phyloP scores from a whole-genome alignment of 1,139 yeast species.

The Yamadazyma songkhlaensis region DNA sequence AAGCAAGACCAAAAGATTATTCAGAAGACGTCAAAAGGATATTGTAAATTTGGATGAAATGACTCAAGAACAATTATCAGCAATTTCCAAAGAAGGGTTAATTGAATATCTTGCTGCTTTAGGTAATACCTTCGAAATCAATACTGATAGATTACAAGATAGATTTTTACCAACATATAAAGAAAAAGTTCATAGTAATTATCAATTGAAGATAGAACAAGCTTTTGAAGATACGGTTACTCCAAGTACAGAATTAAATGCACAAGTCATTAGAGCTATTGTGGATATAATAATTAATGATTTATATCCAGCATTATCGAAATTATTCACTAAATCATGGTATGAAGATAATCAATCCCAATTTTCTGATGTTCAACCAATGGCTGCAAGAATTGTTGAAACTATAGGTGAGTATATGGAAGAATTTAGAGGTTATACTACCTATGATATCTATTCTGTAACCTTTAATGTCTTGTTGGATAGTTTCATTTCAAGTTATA shows the following conservation, averaged over 20 bases:
- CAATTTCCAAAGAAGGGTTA: conserved; percentile 72
- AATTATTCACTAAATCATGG: conserved; percentile 42
- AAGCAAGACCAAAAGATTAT: conserved; percentile 43
- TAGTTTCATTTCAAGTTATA: conserved; percentile 42
- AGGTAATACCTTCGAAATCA: conserved; percentile 81
- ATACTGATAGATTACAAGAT: conserved; percentile 78
- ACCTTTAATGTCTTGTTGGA: conserved; percentile 44
- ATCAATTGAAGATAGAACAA: conserved; percentile 53
- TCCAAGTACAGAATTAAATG: conserved; percentile 77
- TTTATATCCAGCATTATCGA: conserved; percentile 43
- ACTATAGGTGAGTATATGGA: conserved; percentile 73
- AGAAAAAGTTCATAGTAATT: conserved; percentile 63
- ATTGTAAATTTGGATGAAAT: conserved; percentile 36
- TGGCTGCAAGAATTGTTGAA: conserved; percentile 60
- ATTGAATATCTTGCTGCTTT: conserved; percentile 80
- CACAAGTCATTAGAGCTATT: conserved; percentile 61
- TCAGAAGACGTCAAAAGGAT: conserved; percentile 31
- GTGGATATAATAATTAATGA: conserved; percentile 73
- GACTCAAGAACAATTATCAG: conserved; percentile 45
- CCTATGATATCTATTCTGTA: conserved; percentile 45
- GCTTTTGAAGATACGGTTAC: conserved; percentile 64
- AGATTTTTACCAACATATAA: conserved; percentile 66
- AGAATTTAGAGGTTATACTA: conserved; percentile 54
- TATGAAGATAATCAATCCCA: conserved; percentile 41
- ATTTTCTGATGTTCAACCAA: conserved; percentile 31